Evolutionary conservation across 768 basidiomycete species (phyloP).

Genomic region (Suillus fuscotomentosus): DNA sequence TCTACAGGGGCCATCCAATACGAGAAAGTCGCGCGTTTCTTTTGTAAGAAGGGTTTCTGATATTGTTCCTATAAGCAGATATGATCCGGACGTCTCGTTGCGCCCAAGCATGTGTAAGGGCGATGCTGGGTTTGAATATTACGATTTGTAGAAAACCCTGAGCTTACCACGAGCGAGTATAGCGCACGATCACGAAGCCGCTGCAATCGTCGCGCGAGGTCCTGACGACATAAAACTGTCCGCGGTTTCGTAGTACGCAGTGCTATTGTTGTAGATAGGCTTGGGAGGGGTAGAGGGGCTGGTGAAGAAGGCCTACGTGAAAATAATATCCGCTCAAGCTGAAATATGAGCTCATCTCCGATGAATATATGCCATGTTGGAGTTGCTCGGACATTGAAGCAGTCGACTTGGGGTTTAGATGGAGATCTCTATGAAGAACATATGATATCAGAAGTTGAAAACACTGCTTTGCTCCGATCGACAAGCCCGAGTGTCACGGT

Average conservation of each 20-base stretch:
- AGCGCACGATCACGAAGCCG: constrained; percentile 11
- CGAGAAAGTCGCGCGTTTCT: constrained; percentile 23
- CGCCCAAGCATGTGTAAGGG: constrained; percentile 21
- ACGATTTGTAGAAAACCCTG: constrained; percentile 17
- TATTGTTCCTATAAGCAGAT: constrained; percentile 30
- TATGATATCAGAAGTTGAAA: constrained; percentile 1
- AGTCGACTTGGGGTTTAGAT: constrained; percentile 1
- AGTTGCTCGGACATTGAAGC: constrained; percentile 3
- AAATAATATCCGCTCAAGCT: constrained; percentile 4
- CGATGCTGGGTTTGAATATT: constrained; percentile 36
- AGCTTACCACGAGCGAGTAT: constrained; percentile 9
- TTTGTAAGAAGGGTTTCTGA: constrained; percentile 30
- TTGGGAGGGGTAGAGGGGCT: constrained; percentile 16
- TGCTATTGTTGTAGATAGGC: constrained; percentile 22
- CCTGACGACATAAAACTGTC: constrained; percentile 14
- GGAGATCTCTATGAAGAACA: constrained; percentile 2
- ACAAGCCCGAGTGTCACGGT: not conserved
- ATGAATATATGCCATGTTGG: not conserved
- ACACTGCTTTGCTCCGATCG: not conserved
- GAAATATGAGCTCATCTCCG: constrained; percentile 1
- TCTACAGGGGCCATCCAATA: constrained; percentile 8
- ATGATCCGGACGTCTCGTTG: constrained; percentile 26
- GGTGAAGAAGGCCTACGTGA: constrained; percentile 8
- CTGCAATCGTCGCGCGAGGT: not conserved
- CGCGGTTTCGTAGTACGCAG: constrained; percentile 15